Evolutionary conservation across 2,329 filamentous ascomycete genomes (phyloP), one percentile per base, ranked within the genome.

Genomic region (Xylaria sp.): DNA sequence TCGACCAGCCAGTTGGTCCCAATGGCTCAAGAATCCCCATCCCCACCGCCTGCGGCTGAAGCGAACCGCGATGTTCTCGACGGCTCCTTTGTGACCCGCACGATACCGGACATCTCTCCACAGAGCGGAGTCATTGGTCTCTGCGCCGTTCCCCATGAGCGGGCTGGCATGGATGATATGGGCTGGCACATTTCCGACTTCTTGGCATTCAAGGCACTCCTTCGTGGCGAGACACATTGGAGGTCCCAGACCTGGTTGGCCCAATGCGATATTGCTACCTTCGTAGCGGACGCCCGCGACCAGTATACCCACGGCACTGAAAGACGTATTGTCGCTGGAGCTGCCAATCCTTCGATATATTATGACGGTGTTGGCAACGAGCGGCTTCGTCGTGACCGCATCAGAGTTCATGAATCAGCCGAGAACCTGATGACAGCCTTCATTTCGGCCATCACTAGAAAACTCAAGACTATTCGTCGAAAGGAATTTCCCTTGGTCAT

Each of bases 101-200:
- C 52, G 1, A 20, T 67, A 19, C 66, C 66, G 1, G 63, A 63
- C 22, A 51, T 61, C 20, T 47, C 55, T n/a, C 39, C 43, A 1
- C 39, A 51, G 16, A 48, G 60, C 2, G 50, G 56, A 6, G 39
- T 71, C 7, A 26, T 70, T 34, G 67, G 54, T 9, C 50, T 71
- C 13, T 70, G 68, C 29, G 53, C 66, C 16, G 63, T 71, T 0
- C 60, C 68, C 6, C n/a, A 47, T 5, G 52, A 62, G 0, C 55
- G 57, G 39, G 61, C 64, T 11, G 62, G 53, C 22, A 60, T 56
- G 22, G 44, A 65, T 18, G 59, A 69, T 26, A 54, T 66, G 7
- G 68, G 67, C 16, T 68, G 64, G 62, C 65, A 69, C 39, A 49
- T 71, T 20, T 42, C 63, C 11, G 64, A 69, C 44, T 70, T 68